Percentiles rank a stretch among this genome's conserved stretches.
phyloP scores from a whole-genome alignment of 257 asterid genomes.

The Penstemon barbatus region DNA sequence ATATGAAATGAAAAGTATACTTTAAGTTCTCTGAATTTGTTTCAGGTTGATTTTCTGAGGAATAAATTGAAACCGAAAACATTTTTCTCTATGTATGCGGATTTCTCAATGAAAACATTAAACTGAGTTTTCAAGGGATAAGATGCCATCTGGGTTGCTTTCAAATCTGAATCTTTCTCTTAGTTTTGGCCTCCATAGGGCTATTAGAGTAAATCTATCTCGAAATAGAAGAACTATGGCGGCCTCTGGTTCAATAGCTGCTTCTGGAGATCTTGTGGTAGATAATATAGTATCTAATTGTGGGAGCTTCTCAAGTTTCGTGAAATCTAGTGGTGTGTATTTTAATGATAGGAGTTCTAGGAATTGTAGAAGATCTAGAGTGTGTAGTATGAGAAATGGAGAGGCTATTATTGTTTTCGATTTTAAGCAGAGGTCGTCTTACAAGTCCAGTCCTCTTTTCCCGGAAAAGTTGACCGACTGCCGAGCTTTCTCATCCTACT shows the following conservation, averaged over 20 bases:
- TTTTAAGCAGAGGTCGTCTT: slow-evolving; percentile 20
- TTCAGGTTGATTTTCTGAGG: slow-evolving; percentile 22
- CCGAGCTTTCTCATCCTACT: slow-evolving; percentile 44
- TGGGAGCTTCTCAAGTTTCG: slow-evolving; percentile 49
- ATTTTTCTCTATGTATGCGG: slow-evolving; percentile 9
- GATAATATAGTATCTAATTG: slow-evolving; percentile 47
- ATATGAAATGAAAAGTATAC: not conserved
- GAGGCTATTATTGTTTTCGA: slow-evolving; percentile 31
- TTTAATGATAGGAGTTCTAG: slow-evolving; percentile 40
- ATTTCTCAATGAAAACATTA: slow-evolving; percentile 16
- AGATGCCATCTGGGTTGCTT: slow-evolving; percentile 57
- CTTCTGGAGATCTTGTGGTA: slow-evolving; percentile 59
- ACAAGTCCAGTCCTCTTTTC: slow-evolving; percentile 21
- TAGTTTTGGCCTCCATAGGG: slow-evolving; percentile 45
- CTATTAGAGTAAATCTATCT: slow-evolving; percentile 37
- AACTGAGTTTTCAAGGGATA: slow-evolving; percentile 27
- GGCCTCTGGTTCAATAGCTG: slow-evolving; percentile 46
- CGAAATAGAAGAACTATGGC: slow-evolving; percentile 46
- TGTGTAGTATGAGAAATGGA: slow-evolving; percentile 41
- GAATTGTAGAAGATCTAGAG: slow-evolving; percentile 39
- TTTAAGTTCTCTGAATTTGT: not conserved
- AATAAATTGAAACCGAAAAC: not conserved
- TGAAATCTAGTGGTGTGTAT: slow-evolving; percentile 49
- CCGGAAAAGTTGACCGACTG: slow-evolving; percentile 30
- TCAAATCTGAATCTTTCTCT: slow-evolving; percentile 47